Conservation (phyloP, 345 rosid species). For the Viola odorata region DNA sequence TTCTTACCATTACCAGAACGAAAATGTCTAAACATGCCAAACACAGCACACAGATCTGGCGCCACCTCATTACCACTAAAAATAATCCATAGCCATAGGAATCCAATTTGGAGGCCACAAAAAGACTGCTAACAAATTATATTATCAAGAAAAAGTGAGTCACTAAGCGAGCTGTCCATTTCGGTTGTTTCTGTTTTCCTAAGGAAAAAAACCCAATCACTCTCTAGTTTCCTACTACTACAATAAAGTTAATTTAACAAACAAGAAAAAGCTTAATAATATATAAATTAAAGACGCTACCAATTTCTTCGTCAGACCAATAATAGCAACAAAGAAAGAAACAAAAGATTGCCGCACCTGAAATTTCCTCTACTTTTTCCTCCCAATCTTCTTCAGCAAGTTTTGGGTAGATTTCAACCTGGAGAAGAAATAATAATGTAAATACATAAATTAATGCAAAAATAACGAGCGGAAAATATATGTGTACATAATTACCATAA, state of each 20-base stretch:
- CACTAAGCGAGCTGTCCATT: constrained; percentile 33
- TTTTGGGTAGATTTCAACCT: too few species aligned
- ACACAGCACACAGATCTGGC: constrained; percentile 23
- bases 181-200: constrained; percentile 26
- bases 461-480: too few species aligned
- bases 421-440: background rate
- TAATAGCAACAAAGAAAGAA: constrained; percentile 1
- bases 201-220: background rate
- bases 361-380: constrained; percentile 12
- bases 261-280: background rate
- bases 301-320: too few species aligned
- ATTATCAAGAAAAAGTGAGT: background rate
- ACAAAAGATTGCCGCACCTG: constrained; percentile 12
- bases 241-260: background rate
- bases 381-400: constrained; percentile 7
- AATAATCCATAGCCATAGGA: background rate
- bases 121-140: constrained; percentile 32
- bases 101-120: constrained; percentile 17
- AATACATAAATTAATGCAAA: too few species aligned
- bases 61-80: constrained; percentile 37
- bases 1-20: background rate
- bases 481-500: background rate
- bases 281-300: background rate
- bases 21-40: background rate
- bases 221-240: background rate